These are phyloP conservation scores for Pseudonectria foliicola DNA, from an alignment of 2,329 filamentous ascomycete genomes.

Conservation along the genomic window DNA sequence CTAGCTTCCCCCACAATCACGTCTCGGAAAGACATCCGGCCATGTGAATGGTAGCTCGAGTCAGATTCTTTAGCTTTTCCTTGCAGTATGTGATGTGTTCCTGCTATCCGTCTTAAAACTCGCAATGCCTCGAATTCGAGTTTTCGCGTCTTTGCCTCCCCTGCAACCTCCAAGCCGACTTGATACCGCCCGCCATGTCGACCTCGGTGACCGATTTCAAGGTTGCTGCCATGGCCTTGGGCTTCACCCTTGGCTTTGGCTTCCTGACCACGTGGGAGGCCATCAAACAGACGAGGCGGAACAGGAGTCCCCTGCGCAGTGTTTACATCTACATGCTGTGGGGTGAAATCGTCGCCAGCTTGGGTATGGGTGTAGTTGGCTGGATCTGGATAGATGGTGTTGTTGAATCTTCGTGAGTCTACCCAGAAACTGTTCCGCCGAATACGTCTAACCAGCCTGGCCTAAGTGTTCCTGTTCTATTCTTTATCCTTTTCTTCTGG, in stretches of 20 bases:
- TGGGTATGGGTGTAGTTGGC: conserved; percentile 30
- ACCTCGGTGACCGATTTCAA: conserved; percentile 16
- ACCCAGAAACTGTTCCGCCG: not conserved
- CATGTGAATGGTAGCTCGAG: too few species aligned
- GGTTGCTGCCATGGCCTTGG: conserved; percentile 24
- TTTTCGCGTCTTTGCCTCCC: too few species aligned
- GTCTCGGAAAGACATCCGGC: too few species aligned
- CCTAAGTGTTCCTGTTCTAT: conserved; percentile 24
- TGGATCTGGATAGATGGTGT: conserved; percentile 33
- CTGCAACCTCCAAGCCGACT: too few species aligned
- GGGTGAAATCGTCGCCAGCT: conserved; percentile 34
- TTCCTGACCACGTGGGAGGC: conserved; percentile 34
- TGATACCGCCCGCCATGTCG: conserved; percentile 5
- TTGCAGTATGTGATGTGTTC: too few species aligned
- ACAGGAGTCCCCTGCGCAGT: conserved; percentile 26
- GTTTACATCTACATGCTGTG: conserved; percentile 40
- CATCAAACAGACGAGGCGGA: conserved; percentile 33
- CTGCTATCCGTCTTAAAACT: too few species aligned
- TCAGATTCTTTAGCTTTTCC: too few species aligned
- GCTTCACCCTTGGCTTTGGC: conserved; percentile 35
- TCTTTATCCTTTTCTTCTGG: conserved; percentile 34
- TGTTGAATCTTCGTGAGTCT: conserved; percentile 23
- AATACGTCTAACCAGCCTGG: not conserved
- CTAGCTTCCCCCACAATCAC: too few species aligned
- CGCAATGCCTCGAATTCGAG: too few species aligned